Base-by-base conservation (phyloP, 1,284 basidiomycete species). In the Ganoderma multipileum region DNA sequence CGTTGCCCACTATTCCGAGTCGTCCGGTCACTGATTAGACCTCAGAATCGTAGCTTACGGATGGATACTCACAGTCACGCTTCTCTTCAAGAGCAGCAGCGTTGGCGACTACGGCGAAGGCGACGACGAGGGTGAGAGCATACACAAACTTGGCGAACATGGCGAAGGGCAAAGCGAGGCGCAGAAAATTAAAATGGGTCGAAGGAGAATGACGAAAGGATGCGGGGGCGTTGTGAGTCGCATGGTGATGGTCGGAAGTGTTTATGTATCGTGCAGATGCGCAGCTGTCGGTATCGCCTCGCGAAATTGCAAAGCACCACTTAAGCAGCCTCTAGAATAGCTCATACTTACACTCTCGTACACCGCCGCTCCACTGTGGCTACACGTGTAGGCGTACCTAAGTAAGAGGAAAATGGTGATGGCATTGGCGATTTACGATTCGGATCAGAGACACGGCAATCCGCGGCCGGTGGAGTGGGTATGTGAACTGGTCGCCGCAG, bases 1-100 rank as follows among this genome's bases (percentile, higher is more conserved):
- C 66, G 70, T 75, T 76, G 64, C 59, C 74, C 44, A 77, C 78
- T 78, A 61, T 11, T 33, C n/a, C n/a, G n/a, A n/a, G n/a, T n/a
- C 16, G 20, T 18, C 8, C 1, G 58, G 14, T 59, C n/a, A 57
- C 30, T 38, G 8, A n/a, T 20, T 16, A n/a, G 38, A 58, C 20
- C 4, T 20, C 1, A 9, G 7, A 38, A 28, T 39, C 23, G 18
- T 11, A 36, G 14, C 6, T 41, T 50, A 28, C 16, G 12, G 41
- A 12, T 9, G 1, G 16, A 23, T 30, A 12, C 39, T 44, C 41
- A 42, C 30, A 44, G 47, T 67, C 23, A 63, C 71, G 63, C 66
- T 67, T 65, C 61, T 69, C 68, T 23, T 67, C 65, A 30, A 54
- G 63, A 55, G 66, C 64, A 28, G 72, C 69, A 42, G 50, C 52